These are phyloP conservation scores for Yamadazyma dushanensis DNA, from an alignment of 1,139 yeast genomes.

Conservation along the genomic window DNA sequence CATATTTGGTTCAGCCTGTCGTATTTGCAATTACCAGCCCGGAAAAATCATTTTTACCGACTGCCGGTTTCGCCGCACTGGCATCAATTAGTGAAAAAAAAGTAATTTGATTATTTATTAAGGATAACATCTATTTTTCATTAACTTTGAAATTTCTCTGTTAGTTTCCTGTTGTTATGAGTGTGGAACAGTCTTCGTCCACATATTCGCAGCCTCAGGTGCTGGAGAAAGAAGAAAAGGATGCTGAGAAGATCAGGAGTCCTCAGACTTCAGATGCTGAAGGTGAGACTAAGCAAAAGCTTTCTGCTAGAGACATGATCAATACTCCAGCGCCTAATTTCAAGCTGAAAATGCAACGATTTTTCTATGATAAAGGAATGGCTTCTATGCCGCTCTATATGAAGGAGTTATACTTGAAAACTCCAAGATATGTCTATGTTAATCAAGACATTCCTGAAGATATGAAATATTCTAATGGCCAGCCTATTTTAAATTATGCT, in stretches of 20 bases:
- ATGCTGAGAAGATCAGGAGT: background rate
- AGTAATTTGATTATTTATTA: background rate
- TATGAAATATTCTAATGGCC: conserved; percentile 46
- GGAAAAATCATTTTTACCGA: too few species aligned
- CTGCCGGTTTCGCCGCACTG: conserved; percentile 1
- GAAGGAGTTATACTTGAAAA: conserved; percentile 33
- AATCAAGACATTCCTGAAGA: conserved; percentile 36
- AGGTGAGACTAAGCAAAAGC: background rate
- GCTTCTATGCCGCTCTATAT: conserved; percentile 36
- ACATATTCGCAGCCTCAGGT: conserved; percentile 6
- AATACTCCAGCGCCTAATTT: conserved; percentile 34
- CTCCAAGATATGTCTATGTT: conserved; percentile 40
- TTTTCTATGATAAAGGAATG: conserved; percentile 32
- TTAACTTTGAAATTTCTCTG: background rate
- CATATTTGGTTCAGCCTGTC: too few species aligned
- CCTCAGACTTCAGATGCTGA: background rate
- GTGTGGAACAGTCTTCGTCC: conserved; percentile 10
- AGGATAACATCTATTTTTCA: background rate
- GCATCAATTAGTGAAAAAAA: background rate
- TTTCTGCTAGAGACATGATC: conserved; percentile 14
- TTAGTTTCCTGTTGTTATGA: background rate
- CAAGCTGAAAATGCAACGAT: conserved; percentile 26
- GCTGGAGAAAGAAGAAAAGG: background rate
- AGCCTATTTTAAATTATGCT: conserved; percentile 60
- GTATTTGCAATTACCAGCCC: too few species aligned